Percentiles rank a stretch among this genome's conserved stretches.
Conservation (phyloP, 2,329 filamentous ascomycete genomes). For the Alternaria longipes region DNA sequence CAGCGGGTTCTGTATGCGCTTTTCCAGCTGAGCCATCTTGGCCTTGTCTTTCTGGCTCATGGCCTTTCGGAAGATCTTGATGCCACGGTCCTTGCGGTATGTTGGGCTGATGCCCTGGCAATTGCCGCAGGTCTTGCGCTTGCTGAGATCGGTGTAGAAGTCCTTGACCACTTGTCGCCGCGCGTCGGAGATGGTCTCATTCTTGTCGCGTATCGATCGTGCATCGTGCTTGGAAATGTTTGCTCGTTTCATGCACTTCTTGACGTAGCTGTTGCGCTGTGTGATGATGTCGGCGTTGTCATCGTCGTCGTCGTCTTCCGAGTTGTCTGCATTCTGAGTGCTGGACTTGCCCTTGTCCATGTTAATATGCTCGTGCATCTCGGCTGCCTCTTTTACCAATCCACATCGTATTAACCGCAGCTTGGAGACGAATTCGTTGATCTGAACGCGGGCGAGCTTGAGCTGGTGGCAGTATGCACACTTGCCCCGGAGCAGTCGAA, state of each 20-base stretch:
- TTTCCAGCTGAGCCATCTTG: conserved; percentile 75
- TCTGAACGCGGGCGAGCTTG: conserved; percentile 76
- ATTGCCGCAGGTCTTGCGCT: conserved; percentile 73
- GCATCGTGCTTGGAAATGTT: conserved; percentile 56
- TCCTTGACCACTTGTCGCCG: conserved; percentile 80
- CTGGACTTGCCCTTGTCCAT: conserved; percentile 50
- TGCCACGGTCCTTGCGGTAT: conserved; percentile 88
- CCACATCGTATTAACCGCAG: conserved; percentile 86
- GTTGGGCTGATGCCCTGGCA: conserved; percentile 67
- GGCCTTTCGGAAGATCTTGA: conserved; percentile 92
- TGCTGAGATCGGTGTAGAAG: conserved; percentile 78
- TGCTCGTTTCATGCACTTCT: conserved; percentile 71
- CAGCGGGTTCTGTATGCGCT: conserved; percentile 76
- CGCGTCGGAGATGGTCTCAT: conserved; percentile 81
- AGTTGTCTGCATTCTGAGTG: conserved; percentile 59
- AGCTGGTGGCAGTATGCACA: conserved; percentile 92
- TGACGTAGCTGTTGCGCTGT: conserved; percentile 74
- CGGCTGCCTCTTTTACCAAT: conserved; percentile 72
- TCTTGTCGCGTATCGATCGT: conserved; percentile 69
- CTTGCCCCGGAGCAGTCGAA: conserved; percentile 83
- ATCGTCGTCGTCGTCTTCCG: conserved; percentile 72
- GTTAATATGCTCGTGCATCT: conserved; percentile 58
- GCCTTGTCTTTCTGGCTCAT: conserved; percentile 77
- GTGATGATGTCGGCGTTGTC: conserved; percentile 67
- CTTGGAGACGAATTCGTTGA: conserved; percentile 85